Base-by-base conservation (phyloP, 257 asterid species). In the Nicotiana undulata region DNA sequence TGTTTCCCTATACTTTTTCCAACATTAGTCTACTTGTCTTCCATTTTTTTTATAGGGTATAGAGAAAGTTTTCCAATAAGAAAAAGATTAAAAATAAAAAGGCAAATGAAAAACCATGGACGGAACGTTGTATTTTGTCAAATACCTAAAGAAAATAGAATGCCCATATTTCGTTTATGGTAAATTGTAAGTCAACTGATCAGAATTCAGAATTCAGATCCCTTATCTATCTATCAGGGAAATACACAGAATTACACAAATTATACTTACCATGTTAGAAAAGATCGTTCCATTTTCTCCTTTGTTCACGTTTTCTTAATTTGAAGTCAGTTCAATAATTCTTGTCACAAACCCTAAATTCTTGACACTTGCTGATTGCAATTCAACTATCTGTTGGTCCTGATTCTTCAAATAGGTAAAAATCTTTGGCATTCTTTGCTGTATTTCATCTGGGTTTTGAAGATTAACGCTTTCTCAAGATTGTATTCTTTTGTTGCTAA, bases 321-420 rank as follows among this genome's bases (percentile, higher is more conserved):
- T 72, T 24, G 60, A 46, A 46, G 37, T 46, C 59, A 72, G 6
- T 13, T 24, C 77, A 24, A 72, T 72, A 24, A 72, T 24, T 72
- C 78, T 72, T 72, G 60, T 46, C 78, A 15, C 78, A 72, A 49
- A 49, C 78, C 78, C 61, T 72, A 72, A 72, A 46, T 72, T 72
- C 40, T 24, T 4, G 24, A 46, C 60, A 72, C 31, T 40, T 4
- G 1, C 46, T 72, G 16, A 72, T 72, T 72, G 24, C 60, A 72
- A 49, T 72, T 49, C 24, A 49, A 72, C 40, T 46, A 20, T 72
- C 15, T 46, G 46, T 72, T 17, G 40, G 60, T 46, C 24, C 4
- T 7, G 22, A 70, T 70, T n/a, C 56, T 40, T 68, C 32, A 9
- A 49, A 46, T 72, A 12, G 78, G 78, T 72, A 72, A 72, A 72